Percentiles rank a stretch among this genome's conserved stretches.
phyloP scores from a whole-genome alignment of 176 grass and related monocot genomes.

The Hsuehochloa calcarea region DNA sequence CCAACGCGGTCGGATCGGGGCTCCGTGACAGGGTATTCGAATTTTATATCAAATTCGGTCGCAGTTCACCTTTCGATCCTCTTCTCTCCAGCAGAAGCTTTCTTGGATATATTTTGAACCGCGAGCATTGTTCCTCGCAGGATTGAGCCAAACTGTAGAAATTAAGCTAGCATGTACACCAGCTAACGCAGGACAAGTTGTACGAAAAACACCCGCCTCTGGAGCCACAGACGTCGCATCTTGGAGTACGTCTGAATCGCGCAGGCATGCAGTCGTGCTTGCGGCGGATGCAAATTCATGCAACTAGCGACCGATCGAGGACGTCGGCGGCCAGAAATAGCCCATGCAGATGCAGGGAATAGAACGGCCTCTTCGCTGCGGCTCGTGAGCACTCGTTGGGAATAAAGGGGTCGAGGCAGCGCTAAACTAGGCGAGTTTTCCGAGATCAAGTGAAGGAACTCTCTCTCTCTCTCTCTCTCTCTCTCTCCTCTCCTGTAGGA shows the following conservation, averaged over 20 bases:
- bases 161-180: too few species aligned
- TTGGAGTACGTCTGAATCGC: too few species aligned
- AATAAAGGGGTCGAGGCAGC: too few species aligned
- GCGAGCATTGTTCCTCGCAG: neutral
- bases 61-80: neutral
- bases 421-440: neutral
- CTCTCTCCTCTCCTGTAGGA: neutral
- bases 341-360: too few species aligned
- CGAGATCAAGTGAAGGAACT: neutral
- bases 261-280: too few species aligned
- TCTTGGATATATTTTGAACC: neutral
- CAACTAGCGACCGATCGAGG: too few species aligned
- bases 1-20: neutral
- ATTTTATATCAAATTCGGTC: slow-evolving; percentile 7
- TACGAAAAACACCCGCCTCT: neutral
- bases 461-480: too few species aligned
- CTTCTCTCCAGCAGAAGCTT: neutral
- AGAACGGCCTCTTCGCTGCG: too few species aligned
- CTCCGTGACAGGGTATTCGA: neutral
- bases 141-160: neutral
- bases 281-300: too few species aligned
- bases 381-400: too few species aligned
- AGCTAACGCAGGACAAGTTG: neutral
- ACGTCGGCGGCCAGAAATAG: too few species aligned
- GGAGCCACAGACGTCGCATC: too few species aligned